Evolutionary conservation across 1,284 basidiomycete species (phyloP).

Genomic region (Takashimella koratensis): DNA sequence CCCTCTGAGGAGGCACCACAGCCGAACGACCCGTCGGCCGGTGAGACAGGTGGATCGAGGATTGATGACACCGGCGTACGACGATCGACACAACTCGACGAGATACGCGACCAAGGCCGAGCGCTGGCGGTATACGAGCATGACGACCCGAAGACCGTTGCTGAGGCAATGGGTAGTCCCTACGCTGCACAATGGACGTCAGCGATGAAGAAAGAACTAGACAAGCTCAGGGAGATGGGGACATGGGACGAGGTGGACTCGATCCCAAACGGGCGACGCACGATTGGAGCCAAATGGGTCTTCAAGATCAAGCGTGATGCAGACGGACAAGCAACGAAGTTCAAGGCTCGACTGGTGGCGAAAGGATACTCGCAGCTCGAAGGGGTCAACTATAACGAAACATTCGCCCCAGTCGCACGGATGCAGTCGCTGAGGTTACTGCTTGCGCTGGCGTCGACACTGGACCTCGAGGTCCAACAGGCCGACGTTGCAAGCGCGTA

Average conservation of each 20-base stretch:
- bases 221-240: neutral
- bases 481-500: slow-evolving; percentile 55
- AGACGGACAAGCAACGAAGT: slow-evolving; percentile 31
- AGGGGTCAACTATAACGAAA: slow-evolving; percentile 52
- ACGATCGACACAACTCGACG: no score
- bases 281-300: neutral
- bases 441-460: slow-evolving; percentile 46
- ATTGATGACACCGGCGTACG: no score
- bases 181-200: neutral
- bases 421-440: slow-evolving; percentile 48
- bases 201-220: neutral
- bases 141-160: neutral
- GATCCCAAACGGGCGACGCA: neutral
- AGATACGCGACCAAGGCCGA: neutral
- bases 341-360: slow-evolving; percentile 51
- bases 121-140: neutral
- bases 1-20: no score
- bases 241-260: neutral
- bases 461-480: slow-evolving; percentile 51
- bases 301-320: slow-evolving; percentile 48
- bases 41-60: no score
- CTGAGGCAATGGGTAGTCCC: neutral
- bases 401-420: slow-evolving; percentile 51
- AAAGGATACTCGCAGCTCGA: slow-evolving; percentile 51
- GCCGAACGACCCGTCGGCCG: no score